phyloP scores from a whole-genome alignment of 768 basidiomycete genomes.

The Leccinum ochraceum region DNA sequence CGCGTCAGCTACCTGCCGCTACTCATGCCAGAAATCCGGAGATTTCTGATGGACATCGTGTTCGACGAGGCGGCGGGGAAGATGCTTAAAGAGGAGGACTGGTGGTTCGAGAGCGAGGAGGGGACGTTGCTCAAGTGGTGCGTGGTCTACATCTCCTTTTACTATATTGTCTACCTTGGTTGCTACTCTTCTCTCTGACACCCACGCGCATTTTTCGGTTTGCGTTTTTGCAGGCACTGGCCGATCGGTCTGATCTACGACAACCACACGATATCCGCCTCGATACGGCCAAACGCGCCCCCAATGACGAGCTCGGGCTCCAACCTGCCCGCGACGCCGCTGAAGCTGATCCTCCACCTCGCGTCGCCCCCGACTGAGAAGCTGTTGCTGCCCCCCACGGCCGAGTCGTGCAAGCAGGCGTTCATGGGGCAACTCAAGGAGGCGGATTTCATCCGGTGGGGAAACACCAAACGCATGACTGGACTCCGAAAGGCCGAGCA shows the following conservation, averaged over 20 bases:
- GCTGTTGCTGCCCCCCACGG: constrained; percentile 73
- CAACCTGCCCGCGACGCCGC: constrained; percentile 48
- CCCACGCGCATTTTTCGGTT: constrained; percentile 10
- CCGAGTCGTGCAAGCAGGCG: constrained; percentile 88
- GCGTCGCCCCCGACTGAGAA: constrained; percentile 86
- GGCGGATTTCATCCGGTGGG: constrained; percentile 96
- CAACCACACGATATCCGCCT: constrained; percentile 68
- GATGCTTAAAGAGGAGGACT: constrained; percentile 80
- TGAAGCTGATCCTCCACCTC: constrained; percentile 84
- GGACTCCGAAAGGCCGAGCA: constrained; percentile 88
- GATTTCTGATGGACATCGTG: constrained; percentile 89
- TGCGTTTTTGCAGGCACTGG: constrained; percentile 81
- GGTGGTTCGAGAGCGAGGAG: constrained; percentile 96
- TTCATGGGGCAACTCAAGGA: constrained; percentile 98
- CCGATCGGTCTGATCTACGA: constrained; percentile 93
- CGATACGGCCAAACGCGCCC: constrained; percentile 44
- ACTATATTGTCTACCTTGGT: background rate
- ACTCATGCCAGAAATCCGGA: constrained; percentile 83
- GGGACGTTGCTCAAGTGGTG: constrained; percentile 87
- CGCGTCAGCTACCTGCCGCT: constrained; percentile 93
- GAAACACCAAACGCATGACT: constrained; percentile 93
- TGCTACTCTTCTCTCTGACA: background rate
- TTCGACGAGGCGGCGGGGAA: constrained; percentile 84
- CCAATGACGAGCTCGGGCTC: constrained; percentile 40
- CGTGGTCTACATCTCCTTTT: constrained; percentile 25